Evolutionary conservation across 768 basidiomycete genomes (phyloP).

Genomic region (Lactifluus subvellereus): DNA sequence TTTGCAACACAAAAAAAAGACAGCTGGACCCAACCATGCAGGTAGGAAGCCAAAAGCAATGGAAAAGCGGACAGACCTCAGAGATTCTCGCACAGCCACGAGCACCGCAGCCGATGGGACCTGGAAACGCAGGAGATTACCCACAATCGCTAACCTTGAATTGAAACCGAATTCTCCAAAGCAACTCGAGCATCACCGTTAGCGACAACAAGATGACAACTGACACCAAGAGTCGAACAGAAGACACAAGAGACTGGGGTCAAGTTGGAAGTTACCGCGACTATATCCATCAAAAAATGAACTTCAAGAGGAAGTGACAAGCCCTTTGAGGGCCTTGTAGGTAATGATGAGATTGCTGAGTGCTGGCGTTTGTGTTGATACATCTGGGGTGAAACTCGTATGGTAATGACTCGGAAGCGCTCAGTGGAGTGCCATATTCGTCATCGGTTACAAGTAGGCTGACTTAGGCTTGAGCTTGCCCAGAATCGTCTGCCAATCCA

Average conservation of each 20-base stretch:
- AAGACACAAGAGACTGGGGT: background rate
- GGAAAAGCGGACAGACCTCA: background rate
- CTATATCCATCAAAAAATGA: no score
- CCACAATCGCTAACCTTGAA: background rate
- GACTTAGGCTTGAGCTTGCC: background rate
- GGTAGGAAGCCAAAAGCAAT: background rate
- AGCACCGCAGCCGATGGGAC: background rate
- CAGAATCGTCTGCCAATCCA: background rate
- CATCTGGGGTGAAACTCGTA: background rate
- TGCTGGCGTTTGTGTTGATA: background rate
- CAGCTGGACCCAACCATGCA: background rate
- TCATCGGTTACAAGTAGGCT: background rate
- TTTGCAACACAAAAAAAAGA: background rate
- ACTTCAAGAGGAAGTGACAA: background rate
- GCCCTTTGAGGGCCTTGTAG: background rate
- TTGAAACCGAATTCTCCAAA: background rate
- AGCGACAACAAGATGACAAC: background rate
- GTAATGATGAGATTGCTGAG: background rate
- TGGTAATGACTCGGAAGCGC: background rate
- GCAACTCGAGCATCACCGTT: background rate
- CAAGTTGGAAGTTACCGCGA: background rate
- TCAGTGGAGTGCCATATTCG: background rate
- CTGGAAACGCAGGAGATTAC: background rate
- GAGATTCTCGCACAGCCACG: background rate
- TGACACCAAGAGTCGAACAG: background rate